phyloP scores from a whole-genome alignment of 495 filamentous ascomycete species.

The Trichoderma reesei region DNA sequence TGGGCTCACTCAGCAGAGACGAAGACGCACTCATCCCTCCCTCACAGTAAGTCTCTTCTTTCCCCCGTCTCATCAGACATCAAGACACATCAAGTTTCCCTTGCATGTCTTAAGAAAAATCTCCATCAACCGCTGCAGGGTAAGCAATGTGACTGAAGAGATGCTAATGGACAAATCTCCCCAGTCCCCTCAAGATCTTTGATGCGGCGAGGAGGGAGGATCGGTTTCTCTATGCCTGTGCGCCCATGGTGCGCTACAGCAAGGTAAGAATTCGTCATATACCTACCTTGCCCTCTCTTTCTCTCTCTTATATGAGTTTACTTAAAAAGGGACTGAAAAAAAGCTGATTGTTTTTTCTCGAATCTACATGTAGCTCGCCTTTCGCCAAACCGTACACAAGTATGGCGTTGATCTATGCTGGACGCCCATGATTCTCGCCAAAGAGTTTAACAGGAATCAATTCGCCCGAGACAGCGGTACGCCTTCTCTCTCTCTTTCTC shows the following conservation, averaged over 20 bases:
- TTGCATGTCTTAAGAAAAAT: too few species aligned
- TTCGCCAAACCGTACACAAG: conserved; percentile 48
- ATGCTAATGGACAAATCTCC: too few species aligned
- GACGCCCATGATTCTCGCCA: conserved; percentile 64
- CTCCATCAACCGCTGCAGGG: not conserved
- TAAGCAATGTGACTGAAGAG: too few species aligned
- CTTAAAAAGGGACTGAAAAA: too few species aligned
- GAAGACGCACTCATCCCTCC: not conserved
- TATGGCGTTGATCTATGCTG: conserved; percentile 55
- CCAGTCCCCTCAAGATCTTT: conserved; percentile 50
- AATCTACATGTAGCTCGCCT: conserved; percentile 53
- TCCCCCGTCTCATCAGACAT: too few species aligned
- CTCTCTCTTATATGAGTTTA: too few species aligned
- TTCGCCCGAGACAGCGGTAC: conserved; percentile 50
- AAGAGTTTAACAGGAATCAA: conserved; percentile 54
- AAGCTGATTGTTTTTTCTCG: too few species aligned
- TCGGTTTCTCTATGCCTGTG: conserved; percentile 46
- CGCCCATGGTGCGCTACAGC: conserved; percentile 63
- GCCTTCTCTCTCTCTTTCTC: conserved; percentile 13
- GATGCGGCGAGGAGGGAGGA: conserved; percentile 41
- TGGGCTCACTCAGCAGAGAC: not conserved
- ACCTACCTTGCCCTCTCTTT: too few species aligned
- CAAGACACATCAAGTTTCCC: too few species aligned
- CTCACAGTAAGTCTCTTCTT: not conserved
- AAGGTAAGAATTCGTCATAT: too few species aligned